Conservation (phyloP, 768 basidiomycete genomes). For the Agrocybe pediades region DNA sequence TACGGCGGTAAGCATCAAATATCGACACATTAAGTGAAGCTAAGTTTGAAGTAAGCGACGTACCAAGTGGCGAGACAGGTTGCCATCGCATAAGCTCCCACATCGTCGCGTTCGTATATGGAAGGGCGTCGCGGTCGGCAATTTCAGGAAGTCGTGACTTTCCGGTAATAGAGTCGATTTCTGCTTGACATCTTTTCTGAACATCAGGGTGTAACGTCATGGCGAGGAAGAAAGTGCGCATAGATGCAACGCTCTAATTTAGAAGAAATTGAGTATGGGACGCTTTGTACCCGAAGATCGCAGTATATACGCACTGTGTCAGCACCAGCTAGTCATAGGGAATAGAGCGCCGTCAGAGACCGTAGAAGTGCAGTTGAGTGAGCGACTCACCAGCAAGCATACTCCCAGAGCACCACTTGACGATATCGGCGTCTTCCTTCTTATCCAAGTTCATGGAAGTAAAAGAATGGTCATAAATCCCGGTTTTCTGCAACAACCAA, state of each 20-base stretch:
- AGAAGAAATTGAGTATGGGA: neutral
- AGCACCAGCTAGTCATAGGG: conserved; percentile 21
- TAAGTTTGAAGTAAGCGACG: conserved; percentile 1
- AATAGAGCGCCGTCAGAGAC: neutral
- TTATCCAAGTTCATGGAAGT: conserved; percentile 21
- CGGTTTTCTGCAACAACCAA: conserved; percentile 8
- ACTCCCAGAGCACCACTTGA: conserved; percentile 25
- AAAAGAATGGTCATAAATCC: conserved; percentile 18
- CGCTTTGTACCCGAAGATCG: neutral
- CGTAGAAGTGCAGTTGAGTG: neutral
- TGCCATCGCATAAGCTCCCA: conserved; percentile 38
- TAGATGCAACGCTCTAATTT: conserved; percentile 28
- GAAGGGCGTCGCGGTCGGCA: conserved; percentile 30
- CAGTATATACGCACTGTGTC: conserved; percentile 25
- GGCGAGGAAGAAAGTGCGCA: conserved; percentile 34
- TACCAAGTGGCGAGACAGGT: conserved; percentile 32
- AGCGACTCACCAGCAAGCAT: conserved; percentile 23
- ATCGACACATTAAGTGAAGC: neutral
- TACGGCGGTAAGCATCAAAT: neutral
- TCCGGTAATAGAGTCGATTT: conserved; percentile 37
- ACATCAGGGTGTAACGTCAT: conserved; percentile 37
- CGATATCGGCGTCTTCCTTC: conserved; percentile 23
- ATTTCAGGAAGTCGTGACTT: conserved; percentile 32
- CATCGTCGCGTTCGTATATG: conserved; percentile 35
- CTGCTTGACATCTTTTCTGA: conserved; percentile 34